Evolutionary conservation across 2,329 filamentous ascomycete species (phyloP).

Genomic region (Ophiostoma tasmaniense): DNA sequence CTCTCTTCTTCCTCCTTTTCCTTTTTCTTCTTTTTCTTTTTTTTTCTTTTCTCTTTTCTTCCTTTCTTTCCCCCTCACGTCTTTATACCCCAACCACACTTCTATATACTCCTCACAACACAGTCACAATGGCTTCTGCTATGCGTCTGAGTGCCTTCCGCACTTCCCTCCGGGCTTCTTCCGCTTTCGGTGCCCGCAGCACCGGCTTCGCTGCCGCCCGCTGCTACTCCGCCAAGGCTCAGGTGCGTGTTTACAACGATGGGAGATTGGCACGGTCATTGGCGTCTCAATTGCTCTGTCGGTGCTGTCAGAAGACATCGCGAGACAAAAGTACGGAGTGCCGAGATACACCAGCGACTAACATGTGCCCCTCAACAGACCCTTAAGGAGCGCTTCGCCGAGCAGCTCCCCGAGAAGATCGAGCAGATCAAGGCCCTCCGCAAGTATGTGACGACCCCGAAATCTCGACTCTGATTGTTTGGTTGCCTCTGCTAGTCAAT

Average conservation of each 20-base stretch:
- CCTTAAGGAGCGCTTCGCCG: conserved; percentile 96
- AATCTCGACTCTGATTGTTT: background rate
- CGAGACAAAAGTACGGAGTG: background rate
- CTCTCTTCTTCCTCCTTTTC: conserved; percentile 21
- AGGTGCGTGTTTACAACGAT: conserved; percentile 45
- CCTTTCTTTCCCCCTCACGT: conserved; percentile 25
- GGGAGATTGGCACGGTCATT: background rate
- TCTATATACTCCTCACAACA: background rate
- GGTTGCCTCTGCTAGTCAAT: background rate
- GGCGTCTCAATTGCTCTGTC: background rate
- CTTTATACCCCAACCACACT: conserved; percentile 4
- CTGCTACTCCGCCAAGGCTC: conserved; percentile 88
- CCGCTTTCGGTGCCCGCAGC: conserved; percentile 55
- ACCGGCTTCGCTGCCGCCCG: conserved; percentile 74
- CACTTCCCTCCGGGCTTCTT: conserved; percentile 59
- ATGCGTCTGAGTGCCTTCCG: conserved; percentile 77
- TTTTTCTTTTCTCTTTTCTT: conserved; percentile 3
- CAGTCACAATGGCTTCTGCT: conserved; percentile 66
- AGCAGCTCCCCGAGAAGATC: conserved; percentile 89
- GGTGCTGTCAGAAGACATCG: background rate
- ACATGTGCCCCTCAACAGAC: conserved; percentile 48
- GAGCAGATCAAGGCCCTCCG: conserved; percentile 98
- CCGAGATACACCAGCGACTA: conserved; percentile 9
- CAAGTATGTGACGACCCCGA: conserved; percentile 57
- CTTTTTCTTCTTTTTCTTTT: background rate